Percentiles rank a stretch among this genome's conserved stretches.
These are phyloP conservation scores for Salisapilia sapeloensis DNA, from an alignment of 352 stramenopile species.

Conservation along the genomic window DNA sequence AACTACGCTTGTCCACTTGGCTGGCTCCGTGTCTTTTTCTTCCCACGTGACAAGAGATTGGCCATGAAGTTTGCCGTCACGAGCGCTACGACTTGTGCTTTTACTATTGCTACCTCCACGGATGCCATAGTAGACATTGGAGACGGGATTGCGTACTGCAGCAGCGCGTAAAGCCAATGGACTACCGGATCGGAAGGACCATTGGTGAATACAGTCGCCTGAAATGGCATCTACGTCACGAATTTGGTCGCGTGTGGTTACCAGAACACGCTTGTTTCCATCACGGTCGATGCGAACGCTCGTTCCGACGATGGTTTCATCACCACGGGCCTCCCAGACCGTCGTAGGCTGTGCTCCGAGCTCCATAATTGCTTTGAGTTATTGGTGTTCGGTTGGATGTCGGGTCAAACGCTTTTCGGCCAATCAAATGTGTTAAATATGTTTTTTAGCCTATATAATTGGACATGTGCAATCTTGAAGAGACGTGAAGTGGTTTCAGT, in stretches of 20 bases:
- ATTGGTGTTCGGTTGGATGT: not conserved
- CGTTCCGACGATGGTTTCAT: slow-evolving; percentile 23
- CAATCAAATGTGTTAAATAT: slow-evolving; percentile 11
- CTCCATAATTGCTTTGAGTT: slow-evolving; percentile 20
- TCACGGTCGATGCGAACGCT: slow-evolving; percentile 21
- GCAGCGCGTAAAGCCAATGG: slow-evolving; percentile 21
- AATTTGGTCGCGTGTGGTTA: slow-evolving; percentile 46
- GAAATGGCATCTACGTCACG: slow-evolving; percentile 41
- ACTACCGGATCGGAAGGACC: slow-evolving; percentile 42
- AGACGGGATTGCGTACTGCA: slow-evolving; percentile 34
- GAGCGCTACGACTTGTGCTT: slow-evolving; percentile 12
- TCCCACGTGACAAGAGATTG: slow-evolving; percentile 40
- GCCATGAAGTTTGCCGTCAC: too few relatives aligned
- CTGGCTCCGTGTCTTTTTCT: slow-evolving; percentile 39
- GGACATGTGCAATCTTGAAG: too few relatives aligned
- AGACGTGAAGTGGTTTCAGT: too few relatives aligned
- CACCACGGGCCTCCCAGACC: slow-evolving; percentile 40
- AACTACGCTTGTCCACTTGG: slow-evolving; percentile 39
- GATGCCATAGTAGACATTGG: slow-evolving; percentile 36
- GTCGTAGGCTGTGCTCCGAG: slow-evolving; percentile 41
- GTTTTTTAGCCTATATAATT: slow-evolving; percentile 3
- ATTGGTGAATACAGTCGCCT: slow-evolving; percentile 62
- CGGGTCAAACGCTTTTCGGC: not conserved
- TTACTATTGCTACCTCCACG: slow-evolving; percentile 28
- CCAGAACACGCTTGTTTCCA: slow-evolving; percentile 31